These are phyloP conservation scores for Pyrrhoderma lamaoense DNA, from an alignment of 1,284 basidiomycete species.

Conservation along the genomic window DNA sequence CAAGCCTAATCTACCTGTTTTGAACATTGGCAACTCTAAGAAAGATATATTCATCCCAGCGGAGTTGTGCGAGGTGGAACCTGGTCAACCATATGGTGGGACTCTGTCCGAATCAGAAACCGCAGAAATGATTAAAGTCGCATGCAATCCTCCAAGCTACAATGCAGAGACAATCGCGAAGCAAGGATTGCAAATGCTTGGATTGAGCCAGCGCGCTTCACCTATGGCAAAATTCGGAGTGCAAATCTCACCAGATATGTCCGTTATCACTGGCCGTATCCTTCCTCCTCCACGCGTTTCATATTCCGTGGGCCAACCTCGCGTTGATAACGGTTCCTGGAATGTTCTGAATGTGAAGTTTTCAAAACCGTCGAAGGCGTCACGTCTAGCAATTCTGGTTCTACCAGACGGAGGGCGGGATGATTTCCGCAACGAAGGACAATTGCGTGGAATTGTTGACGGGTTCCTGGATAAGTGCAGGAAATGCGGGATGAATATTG, in stretches of 20 bases:
- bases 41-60: slow-evolving; percentile 49
- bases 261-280: slow-evolving; percentile 48
- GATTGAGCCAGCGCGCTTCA: slow-evolving; percentile 32
- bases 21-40: slow-evolving; percentile 44
- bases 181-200: slow-evolving; percentile 49
- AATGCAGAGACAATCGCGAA: slow-evolving; percentile 44
- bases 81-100: slow-evolving; percentile 46
- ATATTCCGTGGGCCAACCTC: slow-evolving; percentile 40
- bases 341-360: slow-evolving; percentile 46
- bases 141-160: background rate
- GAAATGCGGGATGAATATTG: slow-evolving; percentile 12
- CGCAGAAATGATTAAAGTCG: slow-evolving; percentile 1
- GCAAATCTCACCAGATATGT: slow-evolving; percentile 46
- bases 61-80: slow-evolving; percentile 58
- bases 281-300: slow-evolving; percentile 48
- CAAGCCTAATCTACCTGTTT: slow-evolving; percentile 48
- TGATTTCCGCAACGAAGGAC: slow-evolving; percentile 38
- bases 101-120: slow-evolving; percentile 25
- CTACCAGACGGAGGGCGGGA: slow-evolving; percentile 12
- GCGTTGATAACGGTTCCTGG: slow-evolving; percentile 52
- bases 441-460: slow-evolving; percentile 23
- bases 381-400: slow-evolving; percentile 26
- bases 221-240: slow-evolving; percentile 49
- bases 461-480: slow-evolving; percentile 7
- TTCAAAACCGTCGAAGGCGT: background rate